phyloP scores from a whole-genome alignment of 306 rosid species.

The Dalbergia oliveri region DNA sequence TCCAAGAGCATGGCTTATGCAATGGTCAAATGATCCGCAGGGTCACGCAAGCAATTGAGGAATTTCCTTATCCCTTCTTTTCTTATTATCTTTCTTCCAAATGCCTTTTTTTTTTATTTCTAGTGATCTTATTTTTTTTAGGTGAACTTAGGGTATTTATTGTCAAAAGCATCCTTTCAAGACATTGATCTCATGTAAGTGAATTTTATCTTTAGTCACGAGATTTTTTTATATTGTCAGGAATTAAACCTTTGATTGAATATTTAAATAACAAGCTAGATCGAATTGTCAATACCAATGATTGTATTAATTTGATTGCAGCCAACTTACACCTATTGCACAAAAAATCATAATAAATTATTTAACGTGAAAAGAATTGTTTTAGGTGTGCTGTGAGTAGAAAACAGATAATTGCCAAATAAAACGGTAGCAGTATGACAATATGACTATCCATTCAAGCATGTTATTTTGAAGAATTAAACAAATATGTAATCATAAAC shows the following conservation, averaged over 20 bases:
- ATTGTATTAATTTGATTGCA: neutral
- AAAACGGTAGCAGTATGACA: neutral
- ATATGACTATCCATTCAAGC: neutral
- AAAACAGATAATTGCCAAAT: neutral
- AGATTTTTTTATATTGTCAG: too few relatives aligned
- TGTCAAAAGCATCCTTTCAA: too few relatives aligned
- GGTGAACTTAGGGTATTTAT: too few relatives aligned
- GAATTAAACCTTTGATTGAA: too few relatives aligned
- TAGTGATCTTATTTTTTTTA: neutral
- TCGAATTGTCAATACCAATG: too few relatives aligned
- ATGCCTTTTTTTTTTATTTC: neutral
- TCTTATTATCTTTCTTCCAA: neutral
- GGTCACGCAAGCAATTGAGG: neutral
- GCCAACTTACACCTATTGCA: neutral
- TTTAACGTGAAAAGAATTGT: neutral
- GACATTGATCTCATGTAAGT: too few relatives aligned
- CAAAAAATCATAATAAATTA: neutral
- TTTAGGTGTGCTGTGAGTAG: neutral
- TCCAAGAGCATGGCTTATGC: constrained; percentile 4
- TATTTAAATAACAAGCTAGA: too few relatives aligned
- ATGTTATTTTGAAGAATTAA: too few relatives aligned
- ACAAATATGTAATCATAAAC: too few relatives aligned
- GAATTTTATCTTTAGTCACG: too few relatives aligned
- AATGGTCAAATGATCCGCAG: constrained; percentile 8
- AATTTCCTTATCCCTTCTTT: neutral